A percentile compares a stretch with the other conserved stretches of the same genome.
Evolutionary conservation across 1,284 basidiomycete genomes (phyloP).

Genomic region (Rhodotorula sp.): DNA sequence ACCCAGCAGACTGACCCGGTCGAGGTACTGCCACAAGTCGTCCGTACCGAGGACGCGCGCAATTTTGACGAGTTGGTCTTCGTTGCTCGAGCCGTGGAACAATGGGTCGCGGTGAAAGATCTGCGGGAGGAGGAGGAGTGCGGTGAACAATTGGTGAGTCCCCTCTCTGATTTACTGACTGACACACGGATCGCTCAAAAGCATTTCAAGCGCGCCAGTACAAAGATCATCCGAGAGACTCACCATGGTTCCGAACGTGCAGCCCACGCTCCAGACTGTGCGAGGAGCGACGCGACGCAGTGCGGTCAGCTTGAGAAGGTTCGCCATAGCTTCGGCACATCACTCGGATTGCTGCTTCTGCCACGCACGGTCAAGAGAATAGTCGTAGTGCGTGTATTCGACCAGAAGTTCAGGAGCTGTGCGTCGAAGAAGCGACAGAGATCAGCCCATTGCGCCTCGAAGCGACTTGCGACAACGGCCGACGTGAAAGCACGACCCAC

Average conservation of each 20-base stretch:
- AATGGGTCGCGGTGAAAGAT: conserved; percentile 99
- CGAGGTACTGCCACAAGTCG: conserved; percentile 70
- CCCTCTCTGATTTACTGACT: not conserved
- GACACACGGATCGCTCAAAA: not conserved
- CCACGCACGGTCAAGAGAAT: conserved; percentile 56
- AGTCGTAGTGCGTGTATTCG: conserved; percentile 67
- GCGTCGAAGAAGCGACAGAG: not conserved
- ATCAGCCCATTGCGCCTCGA: not conserved
- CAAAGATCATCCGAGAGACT: not conserved
- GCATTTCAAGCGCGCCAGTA: conserved; percentile 1
- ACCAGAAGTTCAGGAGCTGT: conserved; percentile 94
- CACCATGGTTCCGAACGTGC: conserved; percentile 99
- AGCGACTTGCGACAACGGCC: not conserved
- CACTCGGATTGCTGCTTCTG: not conserved
- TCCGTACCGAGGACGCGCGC: conserved; percentile 97
- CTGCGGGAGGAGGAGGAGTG: conserved; percentile 52
- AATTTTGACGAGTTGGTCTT: conserved; percentile 98
- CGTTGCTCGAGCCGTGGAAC: conserved; percentile 86
- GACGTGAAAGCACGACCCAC: conserved; percentile 56
- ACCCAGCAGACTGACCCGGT: conserved; percentile 45
- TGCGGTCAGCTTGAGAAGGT: not conserved
- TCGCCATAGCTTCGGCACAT: not conserved
- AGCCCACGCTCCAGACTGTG: conserved; percentile 95
- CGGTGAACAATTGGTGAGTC: not conserved
- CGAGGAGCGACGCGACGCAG: not conserved